Percentiles rank a stretch among this genome's conserved stretches.
phyloP scores from a whole-genome alignment of 2,329 filamentous ascomycete genomes.

The Paracamarosporium sp. region DNA sequence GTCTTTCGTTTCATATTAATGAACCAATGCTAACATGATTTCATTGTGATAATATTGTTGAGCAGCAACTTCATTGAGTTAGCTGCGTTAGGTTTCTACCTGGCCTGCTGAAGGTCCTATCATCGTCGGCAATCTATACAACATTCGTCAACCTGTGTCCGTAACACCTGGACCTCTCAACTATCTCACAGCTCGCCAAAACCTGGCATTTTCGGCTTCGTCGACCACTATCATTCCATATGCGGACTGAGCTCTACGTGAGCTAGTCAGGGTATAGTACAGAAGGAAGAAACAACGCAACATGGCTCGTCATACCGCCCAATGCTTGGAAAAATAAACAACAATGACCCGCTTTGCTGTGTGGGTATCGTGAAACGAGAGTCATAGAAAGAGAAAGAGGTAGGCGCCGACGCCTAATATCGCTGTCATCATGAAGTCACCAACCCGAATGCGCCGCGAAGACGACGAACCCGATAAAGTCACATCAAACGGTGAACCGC shows the following conservation, averaged over 20 bases:
- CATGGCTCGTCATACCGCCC: background rate
- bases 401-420: conserved; percentile 20
- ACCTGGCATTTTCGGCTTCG: too few relatives aligned
- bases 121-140: background rate
- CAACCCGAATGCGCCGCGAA: conserved; percentile 18
- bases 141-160: too few relatives aligned
- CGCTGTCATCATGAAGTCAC: conserved; percentile 11
- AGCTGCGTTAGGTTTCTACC: background rate
- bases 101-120: background rate
- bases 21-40: too few relatives aligned
- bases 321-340: background rate
- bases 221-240: too few relatives aligned
- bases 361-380: background rate
- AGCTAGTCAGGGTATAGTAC: conserved; percentile 35
- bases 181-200: too few relatives aligned
- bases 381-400: conserved; percentile 18
- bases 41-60: background rate
- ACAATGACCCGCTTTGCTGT: background rate
- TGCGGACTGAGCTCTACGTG: background rate
- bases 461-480: conserved; percentile 27
- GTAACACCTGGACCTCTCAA: too few relatives aligned
- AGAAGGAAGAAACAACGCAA: conserved; percentile 15
- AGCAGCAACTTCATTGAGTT: background rate
- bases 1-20: too few relatives aligned
- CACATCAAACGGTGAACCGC: conserved; percentile 56